Percentiles rank a stretch among this genome's conserved stretches.
Conservation (phyloP, 2,329 filamentous ascomycete genomes). For the Ascochyta fabae region DNA sequence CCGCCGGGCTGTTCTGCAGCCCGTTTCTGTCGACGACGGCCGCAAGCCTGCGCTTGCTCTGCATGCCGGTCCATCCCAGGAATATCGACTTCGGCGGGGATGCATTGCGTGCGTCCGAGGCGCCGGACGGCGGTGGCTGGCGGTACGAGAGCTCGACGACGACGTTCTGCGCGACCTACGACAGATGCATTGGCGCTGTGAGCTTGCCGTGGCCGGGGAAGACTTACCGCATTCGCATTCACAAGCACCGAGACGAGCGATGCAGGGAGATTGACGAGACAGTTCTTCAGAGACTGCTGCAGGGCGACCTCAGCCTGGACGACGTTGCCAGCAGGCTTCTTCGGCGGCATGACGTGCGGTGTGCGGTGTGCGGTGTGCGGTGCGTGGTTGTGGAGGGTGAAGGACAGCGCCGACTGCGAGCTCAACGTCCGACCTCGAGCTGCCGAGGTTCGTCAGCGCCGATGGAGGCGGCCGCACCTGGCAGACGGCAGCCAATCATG, state of each 20-base stretch:
- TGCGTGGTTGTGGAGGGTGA: slow-evolving; percentile 3
- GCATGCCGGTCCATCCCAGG: slow-evolving; percentile 97
- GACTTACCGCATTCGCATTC: slow-evolving; percentile 86
- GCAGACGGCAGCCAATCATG: slow-evolving; percentile 33
- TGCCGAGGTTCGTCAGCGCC: slow-evolving; percentile 43
- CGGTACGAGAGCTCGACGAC: slow-evolving; percentile 88
- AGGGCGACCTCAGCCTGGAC: slow-evolving; percentile 83
- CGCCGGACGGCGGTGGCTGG: slow-evolving; percentile 58
- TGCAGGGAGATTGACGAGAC: slow-evolving; percentile 88
- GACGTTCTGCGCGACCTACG: slow-evolving; percentile 89
- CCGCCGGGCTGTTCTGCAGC: slow-evolving; percentile 64
- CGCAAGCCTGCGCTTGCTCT: slow-evolving; percentile 82
- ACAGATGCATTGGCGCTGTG: slow-evolving; percentile 46
- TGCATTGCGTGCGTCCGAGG: slow-evolving; percentile 48
- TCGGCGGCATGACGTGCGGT: slow-evolving; percentile 44
- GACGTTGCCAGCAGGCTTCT: slow-evolving; percentile 56
- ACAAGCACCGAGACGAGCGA: slow-evolving; percentile 83
- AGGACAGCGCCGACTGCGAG: background rate
- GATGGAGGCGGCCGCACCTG: slow-evolving; percentile 29
- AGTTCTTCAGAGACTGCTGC: slow-evolving; percentile 83
- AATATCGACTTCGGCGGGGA: slow-evolving; percentile 73
- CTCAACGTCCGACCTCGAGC: too few relatives aligned
- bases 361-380: background rate
- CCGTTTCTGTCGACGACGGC: slow-evolving; percentile 78
- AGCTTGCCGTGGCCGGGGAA: background rate